Base-by-base conservation (phyloP, 2,329 filamentous ascomycete species). In the Atkinsonella texensis region DNA sequence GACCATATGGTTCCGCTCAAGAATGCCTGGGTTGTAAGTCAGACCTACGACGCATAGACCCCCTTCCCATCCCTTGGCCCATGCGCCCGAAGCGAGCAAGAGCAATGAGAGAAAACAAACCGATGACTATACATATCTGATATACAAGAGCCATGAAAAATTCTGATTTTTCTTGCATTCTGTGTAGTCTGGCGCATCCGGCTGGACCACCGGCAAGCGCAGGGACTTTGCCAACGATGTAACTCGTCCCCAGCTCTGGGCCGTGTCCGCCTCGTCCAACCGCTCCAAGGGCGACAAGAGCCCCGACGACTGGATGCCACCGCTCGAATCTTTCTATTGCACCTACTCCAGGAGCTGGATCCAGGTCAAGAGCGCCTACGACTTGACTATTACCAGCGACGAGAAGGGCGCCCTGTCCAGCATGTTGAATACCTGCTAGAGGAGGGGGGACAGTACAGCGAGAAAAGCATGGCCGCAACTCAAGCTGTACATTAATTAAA, bases 1-100 rank as follows among this genome's bases (percentile, higher is more conserved):
- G 88, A 93, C 65, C 88, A 93, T 64, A 75, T 93, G 68, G 85
- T 94, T 2, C 87, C 88, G 1, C 65, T 94, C 54, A 83, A 84
- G 63, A 88, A 90, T 61, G 86, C 87, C 5, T 91, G 86, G 87
- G 81, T 85, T 55, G 79, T 82, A 58, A 60, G 73, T 67, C 31
- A 11, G 17, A n/a, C 15, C 39, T 20, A 31, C 20, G 10, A 13
- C 13, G 47, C 9, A 28, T 13, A 44, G 10, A 5, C 28, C 11
- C 46, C 38, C 20, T 45, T 44, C 15, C 12, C 15, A 10, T 23
- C 12, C 20, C 20, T 23, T 23, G 20, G 20, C n/a, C 41, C 39
- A 39, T 33, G n/a, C 23, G 5, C 15, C n/a, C 4, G 6, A 8
- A 7, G 28, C 17, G 31, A 4, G 13, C 28, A 17, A 5, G 17